Percentiles rank a stretch among this genome's conserved stretches.
These are phyloP conservation scores for Thraustotheca clavata DNA, from an alignment of 352 stramenopile genomes.

Conservation along the genomic window DNA sequence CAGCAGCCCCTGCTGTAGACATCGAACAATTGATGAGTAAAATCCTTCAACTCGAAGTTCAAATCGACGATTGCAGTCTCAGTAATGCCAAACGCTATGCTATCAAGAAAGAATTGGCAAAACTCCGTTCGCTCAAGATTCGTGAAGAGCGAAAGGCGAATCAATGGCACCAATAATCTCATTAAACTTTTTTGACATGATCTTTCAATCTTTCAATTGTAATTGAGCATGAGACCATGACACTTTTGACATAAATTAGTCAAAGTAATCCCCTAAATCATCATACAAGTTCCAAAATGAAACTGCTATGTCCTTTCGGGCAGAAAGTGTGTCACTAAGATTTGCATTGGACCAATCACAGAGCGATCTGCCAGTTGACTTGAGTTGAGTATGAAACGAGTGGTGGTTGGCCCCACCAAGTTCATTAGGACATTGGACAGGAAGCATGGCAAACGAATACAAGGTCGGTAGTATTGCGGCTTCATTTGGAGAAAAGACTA, in stretches of 20 bases:
- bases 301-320: no score
- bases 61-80: constrained; percentile 61
- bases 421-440: no score
- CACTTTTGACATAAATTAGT: no score
- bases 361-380: background rate
- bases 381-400: background rate
- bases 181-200: no score
- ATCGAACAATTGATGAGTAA: constrained; percentile 34
- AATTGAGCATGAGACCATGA: no score
- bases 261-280: no score
- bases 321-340: background rate
- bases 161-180: background rate
- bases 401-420: no score
- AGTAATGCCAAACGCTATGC: constrained; percentile 56
- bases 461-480: constrained; percentile 12
- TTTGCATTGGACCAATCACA: constrained; percentile 1
- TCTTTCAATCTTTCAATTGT: no score
- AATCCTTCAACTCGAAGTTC: constrained; percentile 38
- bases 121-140: constrained; percentile 31
- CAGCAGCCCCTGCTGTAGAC: constrained; percentile 29
- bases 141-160: background rate
- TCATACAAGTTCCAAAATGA: no score
- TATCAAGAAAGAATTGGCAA: constrained; percentile 74
- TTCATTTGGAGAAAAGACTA: background rate
- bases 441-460: constrained; percentile 13